Evolutionary conservation across 2,329 filamentous ascomycete species (phyloP).

Genomic region (Fusarium luffae): DNA sequence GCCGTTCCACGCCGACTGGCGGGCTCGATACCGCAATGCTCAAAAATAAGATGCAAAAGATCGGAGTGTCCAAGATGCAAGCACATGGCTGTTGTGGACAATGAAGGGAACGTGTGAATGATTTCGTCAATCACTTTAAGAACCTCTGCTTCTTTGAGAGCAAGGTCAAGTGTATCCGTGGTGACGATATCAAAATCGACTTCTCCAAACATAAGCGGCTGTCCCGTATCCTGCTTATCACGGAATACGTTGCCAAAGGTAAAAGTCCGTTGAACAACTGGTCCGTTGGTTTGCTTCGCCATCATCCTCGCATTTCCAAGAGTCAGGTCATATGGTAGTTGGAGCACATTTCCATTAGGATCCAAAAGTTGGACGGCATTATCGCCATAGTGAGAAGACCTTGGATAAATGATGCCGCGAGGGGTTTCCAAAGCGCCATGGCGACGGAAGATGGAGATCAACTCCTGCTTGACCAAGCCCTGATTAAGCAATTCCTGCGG

Average conservation of each 20-base stretch:
- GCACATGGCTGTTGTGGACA: slow-evolving; percentile 79
- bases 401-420: slow-evolving; percentile 81
- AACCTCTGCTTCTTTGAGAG: slow-evolving; percentile 91
- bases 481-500: slow-evolving; percentile 75
- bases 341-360: slow-evolving; percentile 84
- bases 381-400: slow-evolving; percentile 78
- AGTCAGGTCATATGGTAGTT: slow-evolving; percentile 94
- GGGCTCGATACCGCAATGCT: slow-evolving; percentile 82
- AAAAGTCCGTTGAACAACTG: slow-evolving; percentile 79
- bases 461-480: slow-evolving; percentile 76
- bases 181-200: slow-evolving; percentile 98
- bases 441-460: slow-evolving; percentile 83
- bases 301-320: slow-evolving; percentile 88
- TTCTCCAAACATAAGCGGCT: slow-evolving; percentile 85
- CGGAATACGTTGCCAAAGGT: slow-evolving; percentile 90
- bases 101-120: slow-evolving; percentile 79
- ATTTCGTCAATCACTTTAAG: slow-evolving; percentile 96
- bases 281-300: slow-evolving; percentile 72
- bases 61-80: slow-evolving; percentile 92
- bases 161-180: slow-evolving; percentile 80
- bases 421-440: slow-evolving; percentile 89
- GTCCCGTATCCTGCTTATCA: slow-evolving; percentile 79
- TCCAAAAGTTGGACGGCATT: slow-evolving; percentile 86
- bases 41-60: slow-evolving; percentile 87
- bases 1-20: slow-evolving; percentile 78